Evolutionary conservation across 441 rosid species (phyloP), one percentile per base, ranked within the genome.

Genomic region (Gossypium aridum): DNA sequence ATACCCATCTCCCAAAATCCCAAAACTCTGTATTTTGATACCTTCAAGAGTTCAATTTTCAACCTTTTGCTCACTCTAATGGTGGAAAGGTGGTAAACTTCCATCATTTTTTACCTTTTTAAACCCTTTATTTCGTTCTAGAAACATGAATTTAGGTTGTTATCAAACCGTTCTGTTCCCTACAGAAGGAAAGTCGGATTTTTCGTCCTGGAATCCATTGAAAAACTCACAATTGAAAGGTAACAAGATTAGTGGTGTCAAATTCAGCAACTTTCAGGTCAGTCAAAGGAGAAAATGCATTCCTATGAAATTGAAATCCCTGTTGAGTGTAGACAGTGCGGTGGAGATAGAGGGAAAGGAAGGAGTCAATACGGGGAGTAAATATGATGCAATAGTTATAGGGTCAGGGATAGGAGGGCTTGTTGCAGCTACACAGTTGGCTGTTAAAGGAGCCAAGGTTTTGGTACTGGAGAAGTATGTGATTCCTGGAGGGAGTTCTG

Each of bases 401-500:
- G 99, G 99, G 75, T 96, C 97, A 0, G 97, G 97, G 70, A 93
- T 93, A 47, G 98, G 97, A 26, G 99, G 98, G 55, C 80, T 93
- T 73, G 99, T 96, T 47, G 94, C 97, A 39, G 97, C 91, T 16
- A 92, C 98, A 6, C 97, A 96, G 83, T 72, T 95, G 70, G 91
- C 97, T 0, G 93, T 93, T 67, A 95, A 92, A 79, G 94, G 96
- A 77, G 98, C 97, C 56, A 87, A 75, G 88, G 95, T 96, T 80
- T 73, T 96, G 77, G 95, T 90, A 47, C 75, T 91, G 64, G 97
- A 95, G 92, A 95, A 95, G 86, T 96, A 96, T 82, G 87, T 90
- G 83, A 96, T 96, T 84, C 98, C 98, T 68, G 97, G 98, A 53
- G 97, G 98, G n/a, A 96, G 98, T 77, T 96, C 97, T 73, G 98